These are phyloP conservation scores for Rhizopogon roseolus DNA, from an alignment of 768 basidiomycete species.

Conservation along the genomic window DNA sequence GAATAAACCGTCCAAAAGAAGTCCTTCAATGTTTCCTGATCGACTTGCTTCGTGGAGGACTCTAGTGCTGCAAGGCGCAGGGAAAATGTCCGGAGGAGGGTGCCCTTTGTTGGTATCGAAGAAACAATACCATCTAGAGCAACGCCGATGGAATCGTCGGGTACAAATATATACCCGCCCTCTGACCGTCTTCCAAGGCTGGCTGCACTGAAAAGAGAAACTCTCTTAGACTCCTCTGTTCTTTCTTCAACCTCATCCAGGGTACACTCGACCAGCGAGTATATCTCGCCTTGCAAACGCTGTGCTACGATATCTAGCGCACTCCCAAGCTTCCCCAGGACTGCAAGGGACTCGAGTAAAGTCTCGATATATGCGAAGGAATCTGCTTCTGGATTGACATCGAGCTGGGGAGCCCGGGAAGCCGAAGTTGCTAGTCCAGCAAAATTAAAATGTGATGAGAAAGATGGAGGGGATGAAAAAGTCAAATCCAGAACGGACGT, in stretches of 20 bases:
- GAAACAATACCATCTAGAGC: conserved; percentile 17
- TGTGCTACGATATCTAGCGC: conserved; percentile 83
- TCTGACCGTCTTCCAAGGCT: conserved; percentile 40
- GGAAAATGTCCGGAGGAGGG: conserved; percentile 40
- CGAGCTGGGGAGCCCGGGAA: conserved; percentile 19
- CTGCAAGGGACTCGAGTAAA: conserved; percentile 87
- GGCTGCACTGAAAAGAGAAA: conserved; percentile 32
- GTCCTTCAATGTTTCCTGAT: conserved; percentile 85
- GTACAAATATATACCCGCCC: conserved; percentile 46
- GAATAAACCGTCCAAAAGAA: conserved; percentile 98
- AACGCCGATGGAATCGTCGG: conserved; percentile 17
- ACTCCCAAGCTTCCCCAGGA: conserved; percentile 81
- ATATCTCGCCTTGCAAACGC: conserved; percentile 80
- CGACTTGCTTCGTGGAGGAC: conserved; percentile 61
- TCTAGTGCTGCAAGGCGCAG: conserved; percentile 73
- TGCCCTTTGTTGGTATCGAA: conserved; percentile 15
- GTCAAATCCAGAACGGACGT: conserved; percentile 15
- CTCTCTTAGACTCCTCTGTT: conserved; percentile 68
- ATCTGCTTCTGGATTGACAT: conserved; percentile 80
- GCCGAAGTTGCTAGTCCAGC: conserved; percentile 13
- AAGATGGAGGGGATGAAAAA: conserved; percentile 16
- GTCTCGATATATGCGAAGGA: conserved; percentile 93
- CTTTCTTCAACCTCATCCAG: conserved; percentile 91
- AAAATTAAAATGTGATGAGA: conserved; percentile 16
- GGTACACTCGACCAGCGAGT: conserved; percentile 77